Evolutionary conservation across 148 eudicot genomes (phyloP).

Genomic region (Amaranthus palmeri): DNA sequence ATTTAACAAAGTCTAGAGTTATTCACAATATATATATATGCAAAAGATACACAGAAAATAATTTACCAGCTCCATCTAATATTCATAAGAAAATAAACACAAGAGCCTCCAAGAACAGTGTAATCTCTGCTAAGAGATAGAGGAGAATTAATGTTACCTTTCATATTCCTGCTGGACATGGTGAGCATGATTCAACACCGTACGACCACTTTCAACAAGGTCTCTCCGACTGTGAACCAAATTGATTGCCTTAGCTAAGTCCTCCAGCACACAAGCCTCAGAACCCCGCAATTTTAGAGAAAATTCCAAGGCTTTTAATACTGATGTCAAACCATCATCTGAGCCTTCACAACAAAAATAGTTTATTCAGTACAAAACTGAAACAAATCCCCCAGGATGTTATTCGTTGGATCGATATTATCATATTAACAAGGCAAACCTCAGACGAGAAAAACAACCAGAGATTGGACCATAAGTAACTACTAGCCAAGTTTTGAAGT

Average conservation of each 20-base stretch:
- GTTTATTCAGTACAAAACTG: neutral
- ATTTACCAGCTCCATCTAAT: neutral
- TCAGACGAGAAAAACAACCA: neutral
- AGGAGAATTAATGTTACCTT: slow-evolving; percentile 36
- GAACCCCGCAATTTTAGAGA: slow-evolving; percentile 90
- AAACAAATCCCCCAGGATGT: neutral
- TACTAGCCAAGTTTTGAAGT: neutral
- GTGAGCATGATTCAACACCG: slow-evolving; percentile 83
- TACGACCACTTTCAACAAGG: slow-evolving; percentile 96
- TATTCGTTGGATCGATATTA: neutral
- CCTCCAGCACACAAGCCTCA: slow-evolving; percentile 90
- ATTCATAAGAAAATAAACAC: neutral
- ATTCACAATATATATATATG: neutral
- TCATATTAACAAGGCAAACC: neutral
- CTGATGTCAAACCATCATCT: slow-evolving; percentile 88
- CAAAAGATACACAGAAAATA: neutral
- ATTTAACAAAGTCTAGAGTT: neutral
- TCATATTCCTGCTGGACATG: slow-evolving; percentile 87
- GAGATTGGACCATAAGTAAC: neutral
- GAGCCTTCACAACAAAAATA: slow-evolving; percentile 44
- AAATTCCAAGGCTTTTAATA: slow-evolving; percentile 81
- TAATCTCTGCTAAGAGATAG: neutral
- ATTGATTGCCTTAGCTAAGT: slow-evolving; percentile 84
- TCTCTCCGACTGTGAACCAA: slow-evolving; percentile 83
- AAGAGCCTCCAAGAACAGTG: neutral